Percentiles rank a stretch among this genome's conserved stretches.
phyloP scores from a whole-genome alignment of 129 eudicot genomes.

The Kitagawia praeruptora region DNA sequence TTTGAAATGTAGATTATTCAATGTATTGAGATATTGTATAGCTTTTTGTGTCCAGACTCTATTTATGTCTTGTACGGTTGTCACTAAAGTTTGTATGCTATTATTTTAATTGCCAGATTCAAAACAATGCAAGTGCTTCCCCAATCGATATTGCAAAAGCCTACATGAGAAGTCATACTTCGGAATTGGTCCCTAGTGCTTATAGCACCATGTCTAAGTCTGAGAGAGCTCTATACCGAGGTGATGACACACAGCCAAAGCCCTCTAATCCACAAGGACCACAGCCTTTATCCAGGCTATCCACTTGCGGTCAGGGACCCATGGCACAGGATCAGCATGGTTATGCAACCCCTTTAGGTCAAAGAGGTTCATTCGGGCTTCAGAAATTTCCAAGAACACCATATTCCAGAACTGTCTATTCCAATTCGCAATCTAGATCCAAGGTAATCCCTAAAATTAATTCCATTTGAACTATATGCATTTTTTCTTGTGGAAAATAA shows the following conservation, averaged over 20 bases:
- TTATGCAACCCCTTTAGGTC: slow-evolving; percentile 63
- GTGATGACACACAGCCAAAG: slow-evolving; percentile 30
- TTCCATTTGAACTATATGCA: neutral
- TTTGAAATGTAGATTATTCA: neutral
- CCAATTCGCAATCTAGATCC: slow-evolving; percentile 38
- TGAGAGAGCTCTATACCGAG: slow-evolving; percentile 29
- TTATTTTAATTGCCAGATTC: slow-evolving; percentile 31
- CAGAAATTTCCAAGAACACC: slow-evolving; percentile 70
- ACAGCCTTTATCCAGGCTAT: slow-evolving; percentile 51
- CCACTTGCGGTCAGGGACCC: slow-evolving; percentile 88
- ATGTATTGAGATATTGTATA: neutral
- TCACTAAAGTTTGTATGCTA: neutral
- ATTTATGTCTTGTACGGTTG: neutral
- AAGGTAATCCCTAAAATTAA: slow-evolving; percentile 30
- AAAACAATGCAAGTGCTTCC: slow-evolving; percentile 60
- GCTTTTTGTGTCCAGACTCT: neutral
- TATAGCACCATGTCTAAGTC: slow-evolving; percentile 19
- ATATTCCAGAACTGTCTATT: slow-evolving; percentile 58
- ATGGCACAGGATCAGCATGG: slow-evolving; percentile 56
- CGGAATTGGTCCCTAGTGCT: slow-evolving; percentile 48
- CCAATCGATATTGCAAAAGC: slow-evolving; percentile 91
- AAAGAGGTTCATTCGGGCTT: slow-evolving; percentile 49
- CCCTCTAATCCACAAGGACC: slow-evolving; percentile 31
- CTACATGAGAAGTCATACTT: slow-evolving; percentile 67
- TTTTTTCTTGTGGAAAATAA: slow-evolving; percentile 2